phyloP scores from a whole-genome alignment of 2,329 filamentous ascomycete genomes.

The Colletotrichum scovillei region DNA sequence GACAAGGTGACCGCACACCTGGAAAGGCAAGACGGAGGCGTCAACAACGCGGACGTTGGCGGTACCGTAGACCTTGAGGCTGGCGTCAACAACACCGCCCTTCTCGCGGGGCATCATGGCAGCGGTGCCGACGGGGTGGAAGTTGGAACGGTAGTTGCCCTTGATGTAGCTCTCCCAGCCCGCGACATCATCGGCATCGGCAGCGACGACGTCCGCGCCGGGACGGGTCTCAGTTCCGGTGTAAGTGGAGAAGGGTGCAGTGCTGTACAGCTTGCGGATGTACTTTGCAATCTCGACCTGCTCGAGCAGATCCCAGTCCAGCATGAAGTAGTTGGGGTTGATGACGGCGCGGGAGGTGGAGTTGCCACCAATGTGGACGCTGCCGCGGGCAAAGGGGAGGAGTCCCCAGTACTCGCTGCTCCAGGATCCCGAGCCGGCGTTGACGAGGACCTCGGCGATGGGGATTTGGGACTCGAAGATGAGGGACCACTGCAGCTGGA shows the following conservation, averaged over 20 bases:
- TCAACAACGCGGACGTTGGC: slow-evolving; percentile 61
- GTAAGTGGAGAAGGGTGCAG: slow-evolving; percentile 39
- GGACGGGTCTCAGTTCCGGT: slow-evolving; percentile 39
- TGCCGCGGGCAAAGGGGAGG: slow-evolving; percentile 53
- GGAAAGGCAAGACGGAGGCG: slow-evolving; percentile 60
- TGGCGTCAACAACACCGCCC: slow-evolving; percentile 60
- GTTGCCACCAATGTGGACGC: slow-evolving; percentile 50
- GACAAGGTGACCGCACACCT: slow-evolving; percentile 60
- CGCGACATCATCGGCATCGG: slow-evolving; percentile 42
- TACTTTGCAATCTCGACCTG: slow-evolving; percentile 44
- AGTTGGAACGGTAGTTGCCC: slow-evolving; percentile 43
- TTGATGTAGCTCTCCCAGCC: slow-evolving; percentile 25
- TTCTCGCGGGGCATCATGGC: slow-evolving; percentile 62
- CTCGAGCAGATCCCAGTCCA: slow-evolving; percentile 49
- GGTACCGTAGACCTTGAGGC: slow-evolving; percentile 62
- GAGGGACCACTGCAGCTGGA: slow-evolving; percentile 58
- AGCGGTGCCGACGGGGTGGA: slow-evolving; percentile 59
- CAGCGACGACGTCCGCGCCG: slow-evolving; percentile 39
- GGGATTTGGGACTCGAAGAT: slow-evolving; percentile 58
- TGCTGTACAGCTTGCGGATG: slow-evolving; percentile 45
- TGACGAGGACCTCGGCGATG: slow-evolving; percentile 58
- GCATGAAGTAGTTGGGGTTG: slow-evolving; percentile 48
- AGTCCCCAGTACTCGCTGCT: slow-evolving; percentile 51
- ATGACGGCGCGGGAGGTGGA: slow-evolving; percentile 48
- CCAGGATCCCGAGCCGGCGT: slow-evolving; percentile 42